Evolutionary conservation across 2,329 filamentous ascomycete genomes (phyloP), one percentile per base, ranked within the genome.

Genomic region (Trichoderma aggressivum): DNA sequence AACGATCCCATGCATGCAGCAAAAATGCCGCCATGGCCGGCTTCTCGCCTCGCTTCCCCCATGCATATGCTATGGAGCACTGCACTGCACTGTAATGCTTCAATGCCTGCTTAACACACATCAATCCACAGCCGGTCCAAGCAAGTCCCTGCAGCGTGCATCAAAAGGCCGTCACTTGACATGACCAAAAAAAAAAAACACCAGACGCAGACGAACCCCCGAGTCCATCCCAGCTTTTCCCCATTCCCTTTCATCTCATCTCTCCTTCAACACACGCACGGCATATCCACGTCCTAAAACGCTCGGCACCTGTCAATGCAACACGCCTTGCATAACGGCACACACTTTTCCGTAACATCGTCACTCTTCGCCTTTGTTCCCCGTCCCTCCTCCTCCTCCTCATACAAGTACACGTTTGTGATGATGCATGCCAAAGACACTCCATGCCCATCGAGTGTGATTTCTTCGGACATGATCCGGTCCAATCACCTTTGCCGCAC

Each of bases 91-190:
- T 28, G 26, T 28, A 28, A 43, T 50, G 43, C 43, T 8, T 50
- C 26, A 28, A 43, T 50, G 43, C 43, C 18, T 50, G 43, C 30
- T 50, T 21, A 50, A 11, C 12, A 50, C n/a, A n/a, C 18, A 26
- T n/a, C 58, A n/a, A n/a, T n/a, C n/a, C 36, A n/a, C 60, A 62
- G 39, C 28, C 24, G 3, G 55, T 12, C 28, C 30, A 11, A 30
- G 21, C 39, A n/a, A 39, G 55, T 59, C 28, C 55, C 53, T 32
- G 47, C 62, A 39, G 2, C 47, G 47, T 26, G 34, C 59, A 62
- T 28, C 39, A 43, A 34, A 66, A n/a, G 11, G 32, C 53, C 34
- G 63, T 66, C 63, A 66, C 63, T 66, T 66, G 63, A 66, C 63
- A 66, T 63, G 26, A 63, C 21, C 47, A 53, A 14, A 53, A 53